These are phyloP conservation scores for Gynandropsis gynandra DNA, from an alignment of 345 rosid genomes.

Conservation along the genomic window DNA sequence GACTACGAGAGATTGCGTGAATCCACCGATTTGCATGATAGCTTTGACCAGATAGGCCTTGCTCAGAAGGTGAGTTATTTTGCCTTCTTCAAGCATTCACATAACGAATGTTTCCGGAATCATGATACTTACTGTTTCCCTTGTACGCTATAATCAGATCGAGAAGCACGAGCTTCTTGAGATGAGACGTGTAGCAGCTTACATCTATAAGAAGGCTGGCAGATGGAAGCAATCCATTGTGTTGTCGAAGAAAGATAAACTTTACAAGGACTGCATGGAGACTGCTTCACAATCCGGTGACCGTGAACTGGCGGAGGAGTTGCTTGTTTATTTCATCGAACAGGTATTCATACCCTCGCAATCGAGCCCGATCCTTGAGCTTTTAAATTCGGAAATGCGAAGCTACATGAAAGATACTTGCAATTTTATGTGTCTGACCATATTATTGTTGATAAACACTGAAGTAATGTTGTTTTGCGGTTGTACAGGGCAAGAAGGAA, in stretches of 20 bases:
- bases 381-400: neutral
- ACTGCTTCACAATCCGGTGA: slow-evolving; percentile 98
- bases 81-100: neutral
- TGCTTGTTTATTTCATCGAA: slow-evolving; percentile 88
- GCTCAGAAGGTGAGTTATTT: slow-evolving; percentile 62
- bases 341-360: slow-evolving; percentile 40
- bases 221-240: slow-evolving; percentile 99
- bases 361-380: neutral
- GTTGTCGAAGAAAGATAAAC: slow-evolving; percentile 86
- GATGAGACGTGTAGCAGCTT: slow-evolving; percentile 99
- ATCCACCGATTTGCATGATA: slow-evolving; percentile 86
- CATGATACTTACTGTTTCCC: neutral
- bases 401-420: no score
- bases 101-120: neutral
- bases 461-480: slow-evolving; percentile 4
- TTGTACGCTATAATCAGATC: slow-evolving; percentile 42
- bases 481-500: slow-evolving; percentile 76
- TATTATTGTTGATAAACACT: neutral
- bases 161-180: slow-evolving; percentile 99
- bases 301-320: slow-evolving; percentile 92
- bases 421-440: no score
- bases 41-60: slow-evolving; percentile 88
- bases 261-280: slow-evolving; percentile 97
- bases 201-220: slow-evolving; percentile 95
- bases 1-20: slow-evolving; percentile 91